Percentiles rank a stretch among this genome's conserved stretches.
These are phyloP conservation scores for Tephrocybe sp. DNA, from an alignment of 768 basidiomycete genomes.

Conservation along the genomic window DNA sequence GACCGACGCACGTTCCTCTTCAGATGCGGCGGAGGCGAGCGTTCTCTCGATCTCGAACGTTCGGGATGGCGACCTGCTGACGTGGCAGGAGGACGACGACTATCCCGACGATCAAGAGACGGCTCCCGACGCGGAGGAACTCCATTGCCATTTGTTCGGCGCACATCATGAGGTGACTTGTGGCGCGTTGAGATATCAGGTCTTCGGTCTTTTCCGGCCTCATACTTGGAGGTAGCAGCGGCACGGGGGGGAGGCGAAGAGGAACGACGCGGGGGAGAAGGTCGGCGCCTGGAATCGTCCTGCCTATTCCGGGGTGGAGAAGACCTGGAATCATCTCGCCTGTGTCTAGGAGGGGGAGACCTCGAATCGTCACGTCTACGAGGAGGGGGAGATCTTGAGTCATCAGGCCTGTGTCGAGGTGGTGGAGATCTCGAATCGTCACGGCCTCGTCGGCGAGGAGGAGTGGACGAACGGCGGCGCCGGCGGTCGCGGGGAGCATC, in stretches of 20 bases:
- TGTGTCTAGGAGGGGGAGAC: conserved; percentile 21
- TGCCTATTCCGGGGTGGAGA: conserved; percentile 17
- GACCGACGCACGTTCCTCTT: conserved; percentile 19
- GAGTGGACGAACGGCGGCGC: conserved; percentile 25
- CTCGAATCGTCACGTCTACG: conserved; percentile 23
- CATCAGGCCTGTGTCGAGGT: conserved; percentile 20
- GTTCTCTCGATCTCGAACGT: conserved; percentile 16
- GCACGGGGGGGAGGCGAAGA: conserved; percentile 11
- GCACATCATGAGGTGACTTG: conserved; percentile 16
- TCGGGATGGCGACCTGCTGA: neutral
- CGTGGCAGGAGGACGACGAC: conserved; percentile 12
- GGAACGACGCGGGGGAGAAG: conserved; percentile 14
- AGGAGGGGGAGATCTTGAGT: conserved; percentile 24
- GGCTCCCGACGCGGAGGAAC: conserved; percentile 4
- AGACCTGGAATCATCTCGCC: conserved; percentile 23
- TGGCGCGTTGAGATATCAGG: conserved; percentile 15
- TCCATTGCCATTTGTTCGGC: conserved; percentile 12
- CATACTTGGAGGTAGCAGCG: conserved; percentile 3
- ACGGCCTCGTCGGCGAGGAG: conserved; percentile 23
- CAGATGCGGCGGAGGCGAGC: conserved; percentile 26
- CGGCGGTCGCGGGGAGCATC: conserved; percentile 20
- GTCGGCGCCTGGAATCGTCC: conserved; percentile 14
- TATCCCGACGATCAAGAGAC: conserved; percentile 6
- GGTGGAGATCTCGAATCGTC: conserved; percentile 20
- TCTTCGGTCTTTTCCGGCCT: conserved; percentile 4